These are phyloP conservation scores for Boletus patriciae DNA, from an alignment of 768 basidiomycete species.

Conservation along the genomic window DNA sequence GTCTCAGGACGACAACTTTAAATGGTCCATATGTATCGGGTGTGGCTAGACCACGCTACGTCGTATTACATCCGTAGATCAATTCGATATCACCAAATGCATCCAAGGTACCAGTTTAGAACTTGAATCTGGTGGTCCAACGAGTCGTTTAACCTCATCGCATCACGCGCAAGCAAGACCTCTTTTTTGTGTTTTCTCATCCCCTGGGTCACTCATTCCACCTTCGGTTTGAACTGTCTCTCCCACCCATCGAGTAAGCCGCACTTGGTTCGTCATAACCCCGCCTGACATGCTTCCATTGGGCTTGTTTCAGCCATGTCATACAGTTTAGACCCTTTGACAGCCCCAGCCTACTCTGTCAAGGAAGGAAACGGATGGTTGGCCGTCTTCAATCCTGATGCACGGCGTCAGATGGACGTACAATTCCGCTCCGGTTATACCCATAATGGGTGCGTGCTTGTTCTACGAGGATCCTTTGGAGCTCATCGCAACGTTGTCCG, in stretches of 20 bases:
- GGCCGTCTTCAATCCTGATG: constrained; percentile 52
- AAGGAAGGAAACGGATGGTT: constrained; percentile 56
- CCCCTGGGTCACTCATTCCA: neutral
- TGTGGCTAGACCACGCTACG: constrained; percentile 3
- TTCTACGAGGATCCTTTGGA: constrained; percentile 3
- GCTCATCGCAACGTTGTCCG: constrained; percentile 5
- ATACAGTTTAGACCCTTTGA: constrained; percentile 27
- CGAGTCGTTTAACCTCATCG: neutral
- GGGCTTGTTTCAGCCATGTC: constrained; percentile 21
- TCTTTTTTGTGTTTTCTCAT: neutral
- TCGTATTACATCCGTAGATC: neutral
- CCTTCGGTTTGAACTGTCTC: neutral
- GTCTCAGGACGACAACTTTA: constrained; percentile 6
- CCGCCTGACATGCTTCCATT: constrained; percentile 7
- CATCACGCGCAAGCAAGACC: neutral
- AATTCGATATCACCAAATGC: constrained; percentile 13
- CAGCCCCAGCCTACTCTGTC: constrained; percentile 30
- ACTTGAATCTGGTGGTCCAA: neutral
- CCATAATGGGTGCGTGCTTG: constrained; percentile 70
- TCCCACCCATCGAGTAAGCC: constrained; percentile 7
- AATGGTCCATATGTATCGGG: neutral
- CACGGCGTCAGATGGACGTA: constrained; percentile 50
- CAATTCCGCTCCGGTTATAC: constrained; percentile 67
- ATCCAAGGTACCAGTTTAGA: constrained; percentile 13
- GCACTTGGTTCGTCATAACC: neutral